phyloP scores from a whole-genome alignment of 495 filamentous ascomycete species.

The Hyphodiscus hymeniophilus region DNA sequence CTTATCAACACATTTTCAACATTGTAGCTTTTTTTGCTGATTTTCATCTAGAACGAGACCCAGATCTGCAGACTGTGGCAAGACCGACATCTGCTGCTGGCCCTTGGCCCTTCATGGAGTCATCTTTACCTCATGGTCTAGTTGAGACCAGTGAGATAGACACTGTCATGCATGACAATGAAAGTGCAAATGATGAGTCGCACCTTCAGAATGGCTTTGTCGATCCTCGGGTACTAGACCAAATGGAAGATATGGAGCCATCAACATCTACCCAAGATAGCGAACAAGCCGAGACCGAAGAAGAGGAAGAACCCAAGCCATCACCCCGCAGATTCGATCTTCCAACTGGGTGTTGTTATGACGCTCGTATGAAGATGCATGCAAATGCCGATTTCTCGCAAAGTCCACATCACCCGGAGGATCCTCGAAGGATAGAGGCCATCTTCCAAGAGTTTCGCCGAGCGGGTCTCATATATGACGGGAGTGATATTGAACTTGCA shows the following conservation, averaged over 20 bases:
- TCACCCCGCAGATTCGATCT: constrained; percentile 27
- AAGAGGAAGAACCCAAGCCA: not conserved
- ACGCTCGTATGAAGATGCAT: constrained; percentile 87
- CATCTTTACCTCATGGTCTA: not conserved
- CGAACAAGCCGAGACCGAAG: constrained; percentile 3
- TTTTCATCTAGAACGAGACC: too few relatives aligned
- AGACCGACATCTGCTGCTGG: too few relatives aligned
- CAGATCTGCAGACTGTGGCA: too few relatives aligned
- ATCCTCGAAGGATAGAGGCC: constrained; percentile 78
- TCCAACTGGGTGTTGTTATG: constrained; percentile 77
- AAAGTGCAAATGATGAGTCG: not conserved
- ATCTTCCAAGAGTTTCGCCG: constrained; percentile 81
- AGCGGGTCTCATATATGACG: constrained; percentile 60
- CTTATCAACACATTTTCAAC: too few relatives aligned
- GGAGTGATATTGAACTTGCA: constrained; percentile 36
- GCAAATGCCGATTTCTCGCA: constrained; percentile 62
- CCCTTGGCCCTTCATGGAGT: constrained; percentile 6
- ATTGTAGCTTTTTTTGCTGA: too few relatives aligned
- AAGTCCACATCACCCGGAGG: constrained; percentile 81
- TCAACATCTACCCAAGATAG: constrained; percentile 3
- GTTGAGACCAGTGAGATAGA: constrained; percentile 15
- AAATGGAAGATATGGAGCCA: constrained; percentile 2
- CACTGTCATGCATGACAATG: constrained; percentile 12
- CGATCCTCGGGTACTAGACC: constrained; percentile 11
- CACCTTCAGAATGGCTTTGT: constrained; percentile 17